Conservation (phyloP, 306 rosid genomes). For the Quercus bicolor region DNA sequence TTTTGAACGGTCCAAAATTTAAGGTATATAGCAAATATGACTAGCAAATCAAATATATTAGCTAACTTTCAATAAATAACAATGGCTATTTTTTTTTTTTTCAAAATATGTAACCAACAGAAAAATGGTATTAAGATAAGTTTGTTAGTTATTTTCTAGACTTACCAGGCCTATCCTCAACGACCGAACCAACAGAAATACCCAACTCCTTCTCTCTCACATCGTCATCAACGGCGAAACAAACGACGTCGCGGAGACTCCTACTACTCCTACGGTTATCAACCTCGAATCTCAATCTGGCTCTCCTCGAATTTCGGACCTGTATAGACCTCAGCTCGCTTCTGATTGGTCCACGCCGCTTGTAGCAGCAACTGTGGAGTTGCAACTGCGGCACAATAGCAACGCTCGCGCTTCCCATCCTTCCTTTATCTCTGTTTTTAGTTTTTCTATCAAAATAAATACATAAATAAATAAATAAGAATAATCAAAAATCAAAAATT, state of each 20-base stretch:
- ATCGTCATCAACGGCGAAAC: constrained; percentile 77
- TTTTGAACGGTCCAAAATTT: no score
- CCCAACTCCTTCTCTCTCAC: constrained; percentile 47
- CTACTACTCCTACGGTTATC: not conserved
- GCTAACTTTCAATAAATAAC: no score
- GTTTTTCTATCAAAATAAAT: not conserved
- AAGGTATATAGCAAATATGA: no score
- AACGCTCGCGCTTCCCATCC: constrained; percentile 56
- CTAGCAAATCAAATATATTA: no score
- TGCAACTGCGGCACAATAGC: constrained; percentile 47
- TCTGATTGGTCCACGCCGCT: constrained; percentile 30
- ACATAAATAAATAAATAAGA: no score
- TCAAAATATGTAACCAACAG: no score
- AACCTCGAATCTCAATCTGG: constrained; percentile 24
- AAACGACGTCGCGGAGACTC: constrained; percentile 29
- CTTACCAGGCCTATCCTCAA: constrained; percentile 69
- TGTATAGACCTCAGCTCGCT: constrained; percentile 30
- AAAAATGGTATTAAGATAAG: no score
- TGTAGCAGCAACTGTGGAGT: constrained; percentile 26
- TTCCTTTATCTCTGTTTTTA: not conserved
- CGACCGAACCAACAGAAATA: constrained; percentile 43
- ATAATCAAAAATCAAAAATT: no score
- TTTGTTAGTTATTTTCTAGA: not conserved
- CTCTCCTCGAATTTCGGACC: constrained; percentile 21
- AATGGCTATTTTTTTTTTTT: not conserved